Evolutionary conservation across 805 yeast species (phyloP).

Genomic region (Candida krabiensis): DNA sequence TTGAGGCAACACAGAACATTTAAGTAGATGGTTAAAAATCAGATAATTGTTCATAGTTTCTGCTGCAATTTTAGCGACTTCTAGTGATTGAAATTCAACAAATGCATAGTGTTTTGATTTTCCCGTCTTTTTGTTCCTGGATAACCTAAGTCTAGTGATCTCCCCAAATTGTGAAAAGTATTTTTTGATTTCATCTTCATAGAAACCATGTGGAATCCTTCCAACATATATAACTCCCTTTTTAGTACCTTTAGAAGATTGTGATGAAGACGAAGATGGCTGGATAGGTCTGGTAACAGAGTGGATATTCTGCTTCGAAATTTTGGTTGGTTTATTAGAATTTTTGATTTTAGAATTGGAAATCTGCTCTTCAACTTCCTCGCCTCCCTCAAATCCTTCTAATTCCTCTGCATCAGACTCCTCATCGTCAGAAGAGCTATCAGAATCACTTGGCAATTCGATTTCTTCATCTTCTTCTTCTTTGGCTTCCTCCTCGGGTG

Average conservation of each 20-base stretch:
- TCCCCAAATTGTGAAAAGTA: constrained; percentile 93
- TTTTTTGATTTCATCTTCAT: constrained; percentile 73
- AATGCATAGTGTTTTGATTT: constrained; percentile 90
- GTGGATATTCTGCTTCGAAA: constrained; percentile 20
- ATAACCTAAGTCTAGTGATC: constrained; percentile 71
- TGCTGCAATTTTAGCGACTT: constrained; percentile 84
- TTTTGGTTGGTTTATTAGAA: constrained; percentile 9
- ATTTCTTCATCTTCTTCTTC: constrained; percentile 14
- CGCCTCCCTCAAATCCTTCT: constrained; percentile 20
- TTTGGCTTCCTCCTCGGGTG: constrained; percentile 14
- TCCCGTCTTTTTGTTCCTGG: constrained; percentile 89
- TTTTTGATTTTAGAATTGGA: constrained; percentile 1
- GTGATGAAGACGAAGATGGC: constrained; percentile 4
- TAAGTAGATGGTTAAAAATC: constrained; percentile 81
- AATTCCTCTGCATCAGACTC: constrained; percentile 18
- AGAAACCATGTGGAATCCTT: constrained; percentile 89
- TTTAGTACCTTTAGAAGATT: constrained; percentile 23
- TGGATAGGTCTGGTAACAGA: constrained; percentile 24
- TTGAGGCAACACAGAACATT: constrained; percentile 55
- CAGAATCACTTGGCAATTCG: constrained; percentile 19
- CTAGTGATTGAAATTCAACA: constrained; percentile 71
- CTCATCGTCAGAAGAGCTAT: constrained; percentile 3
- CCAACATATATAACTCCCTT: constrained; percentile 85
- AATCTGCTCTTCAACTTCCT: constrained; percentile 6
- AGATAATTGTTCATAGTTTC: constrained; percentile 96